Percentiles rank a stretch among this genome's conserved stretches.
phyloP scores from a whole-genome alignment of 2,329 filamentous ascomycete genomes.

The Penicillium digitatum region DNA sequence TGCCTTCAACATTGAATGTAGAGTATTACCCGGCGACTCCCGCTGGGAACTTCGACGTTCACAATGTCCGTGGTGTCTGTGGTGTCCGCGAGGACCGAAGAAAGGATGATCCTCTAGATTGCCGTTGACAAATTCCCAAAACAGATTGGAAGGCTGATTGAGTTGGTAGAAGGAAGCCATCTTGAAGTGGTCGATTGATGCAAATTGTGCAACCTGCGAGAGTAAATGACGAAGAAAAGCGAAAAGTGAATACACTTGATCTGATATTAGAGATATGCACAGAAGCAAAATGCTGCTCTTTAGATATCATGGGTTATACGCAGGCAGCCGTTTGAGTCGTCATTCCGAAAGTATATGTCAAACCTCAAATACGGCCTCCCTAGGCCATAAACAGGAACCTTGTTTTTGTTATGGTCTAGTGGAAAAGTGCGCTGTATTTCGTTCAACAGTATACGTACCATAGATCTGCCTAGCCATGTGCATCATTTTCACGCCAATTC shows the following conservation, averaged over 20 bases:
- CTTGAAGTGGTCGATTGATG: conserved; percentile 18
- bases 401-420: too few relatives aligned
- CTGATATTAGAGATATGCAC: not conserved
- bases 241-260: conserved; percentile 6
- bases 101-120: conserved; percentile 49
- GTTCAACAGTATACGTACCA: conserved; percentile 18
- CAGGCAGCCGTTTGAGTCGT: conserved; percentile 11
- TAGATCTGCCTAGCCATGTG: conserved; percentile 12
- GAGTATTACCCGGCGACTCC: conserved; percentile 5
- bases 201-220: not conserved
- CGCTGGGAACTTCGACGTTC: not conserved
- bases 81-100: conserved; percentile 36
- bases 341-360: conserved; percentile 11
- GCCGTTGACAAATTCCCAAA: conserved; percentile 54
- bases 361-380: too few relatives aligned
- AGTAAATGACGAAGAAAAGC: not conserved
- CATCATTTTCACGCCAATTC: conserved; percentile 1
- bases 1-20: not conserved
- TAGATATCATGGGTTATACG: conserved; percentile 7
- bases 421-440: too few relatives aligned
- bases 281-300: not conserved
- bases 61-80: conserved; percentile 9
- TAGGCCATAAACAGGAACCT: too few relatives aligned
- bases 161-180: conserved; percentile 55
- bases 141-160: conserved; percentile 49